Evolutionary conservation across 768 basidiomycete species (phyloP), one percentile per base, ranked within the genome.

Genomic region (Phylloporus sp.): DNA sequence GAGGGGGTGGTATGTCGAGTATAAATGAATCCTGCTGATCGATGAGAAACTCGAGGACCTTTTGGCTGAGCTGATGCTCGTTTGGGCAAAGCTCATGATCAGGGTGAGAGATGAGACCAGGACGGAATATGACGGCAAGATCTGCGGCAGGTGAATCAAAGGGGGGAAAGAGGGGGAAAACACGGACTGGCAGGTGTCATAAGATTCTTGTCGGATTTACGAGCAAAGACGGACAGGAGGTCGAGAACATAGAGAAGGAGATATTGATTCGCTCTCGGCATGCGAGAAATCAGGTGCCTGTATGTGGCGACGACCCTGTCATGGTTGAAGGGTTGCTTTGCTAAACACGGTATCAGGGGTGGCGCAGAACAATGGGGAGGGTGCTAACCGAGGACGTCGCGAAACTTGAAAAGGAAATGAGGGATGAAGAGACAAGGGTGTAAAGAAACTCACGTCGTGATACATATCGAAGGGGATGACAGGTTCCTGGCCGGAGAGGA

Each of bases 201-300:
- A 43, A 95, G 74, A 68, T 99, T 99, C 73, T 86, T 87, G 57
- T 92, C 88, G 40, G 85, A 81, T 67, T 92, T 95, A 52, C 88
- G 81, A 4, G 93, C 86, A 70, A 98, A 98, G 8, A 99, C 95
- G 45, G 91, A 92, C 47, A 99, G 77, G 26, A 99, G 80, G 68
- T 99, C 95, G 52, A 99, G 81, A 44, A 98, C 94, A 68, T 98
- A 98, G 49, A 97, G 84, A 22, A 98, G 79, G n/a, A 98, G 86
- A 67, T 95, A 95, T 64, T 97, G 93, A 58, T 97, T 95, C 20
- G 88, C 80, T 27, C 84, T 83, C 2, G 95, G 91, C 78, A 99
- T 82, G 45, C 79, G 76, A 28, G 83, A 79, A 54, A 99, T 95
- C 50, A 99, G 76, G 28, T 77, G 75, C 62, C 90, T 92, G 77